phyloP scores from a whole-genome alignment of 2,329 filamentous ascomycete genomes.

The Botrytis elliptica region DNA sequence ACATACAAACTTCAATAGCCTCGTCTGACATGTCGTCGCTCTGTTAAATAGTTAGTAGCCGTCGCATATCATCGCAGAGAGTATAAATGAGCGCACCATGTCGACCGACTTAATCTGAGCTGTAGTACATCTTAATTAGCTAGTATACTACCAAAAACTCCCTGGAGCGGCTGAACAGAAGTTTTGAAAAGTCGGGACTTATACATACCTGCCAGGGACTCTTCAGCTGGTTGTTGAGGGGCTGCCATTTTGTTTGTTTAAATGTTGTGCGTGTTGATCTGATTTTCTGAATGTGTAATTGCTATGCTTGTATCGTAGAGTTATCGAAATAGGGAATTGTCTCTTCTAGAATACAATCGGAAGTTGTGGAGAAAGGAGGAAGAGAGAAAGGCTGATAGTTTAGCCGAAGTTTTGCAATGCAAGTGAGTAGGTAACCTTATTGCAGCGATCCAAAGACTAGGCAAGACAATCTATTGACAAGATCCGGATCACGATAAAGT shows the following conservation, averaged over 20 bases:
- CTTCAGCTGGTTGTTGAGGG: constrained; percentile 32
- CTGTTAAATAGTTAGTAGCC: constrained; percentile 49
- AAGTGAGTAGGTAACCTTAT: not conserved
- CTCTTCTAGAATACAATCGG: constrained; percentile 16
- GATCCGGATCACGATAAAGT: not conserved
- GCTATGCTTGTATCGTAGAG: not conserved
- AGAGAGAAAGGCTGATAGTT: constrained; percentile 22
- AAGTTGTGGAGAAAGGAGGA: constrained; percentile 16
- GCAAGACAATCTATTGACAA: not conserved
- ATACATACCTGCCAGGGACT: constrained; percentile 18
- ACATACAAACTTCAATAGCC: constrained; percentile 90
- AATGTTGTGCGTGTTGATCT: not conserved
- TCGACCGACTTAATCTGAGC: constrained; percentile 97
- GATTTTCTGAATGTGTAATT: not conserved
- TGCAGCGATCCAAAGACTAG: not conserved
- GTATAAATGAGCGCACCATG: constrained; percentile 67
- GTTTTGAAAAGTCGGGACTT: not conserved
- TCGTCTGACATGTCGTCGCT: constrained; percentile 97
- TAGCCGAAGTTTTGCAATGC: constrained; percentile 20
- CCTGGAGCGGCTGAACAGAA: not conserved
- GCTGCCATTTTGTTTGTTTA: not conserved
- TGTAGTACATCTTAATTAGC: constrained; percentile 43
- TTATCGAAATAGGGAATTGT: constrained; percentile 10
- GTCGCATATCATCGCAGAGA: constrained; percentile 1
- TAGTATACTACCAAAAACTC: not conserved